Percentiles rank a stretch among this genome's conserved stretches.
phyloP scores from a whole-genome alignment of 2,329 filamentous ascomycete genomes.

The Talaromyces amestolkiae region DNA sequence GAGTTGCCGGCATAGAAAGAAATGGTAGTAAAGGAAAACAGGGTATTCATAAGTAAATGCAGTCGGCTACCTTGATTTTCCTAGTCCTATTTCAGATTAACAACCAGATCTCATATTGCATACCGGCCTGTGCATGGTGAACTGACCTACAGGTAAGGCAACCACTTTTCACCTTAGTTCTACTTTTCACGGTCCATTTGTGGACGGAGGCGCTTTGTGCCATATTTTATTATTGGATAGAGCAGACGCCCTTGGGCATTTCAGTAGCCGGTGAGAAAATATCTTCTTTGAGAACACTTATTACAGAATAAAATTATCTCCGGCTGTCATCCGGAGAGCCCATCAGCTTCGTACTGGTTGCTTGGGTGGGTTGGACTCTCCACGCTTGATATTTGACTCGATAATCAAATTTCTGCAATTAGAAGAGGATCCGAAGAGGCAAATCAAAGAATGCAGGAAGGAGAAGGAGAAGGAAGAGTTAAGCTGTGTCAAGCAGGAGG shows the following conservation, averaged over 20 bases:
- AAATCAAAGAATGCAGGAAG: background rate
- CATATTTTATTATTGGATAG: background rate
- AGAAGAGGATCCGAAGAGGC: conserved; percentile 3
- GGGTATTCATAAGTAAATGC: background rate
- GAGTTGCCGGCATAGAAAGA: background rate
- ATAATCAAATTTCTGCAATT: background rate
- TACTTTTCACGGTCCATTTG: background rate
- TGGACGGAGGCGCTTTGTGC: background rate
- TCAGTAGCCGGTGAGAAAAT: background rate
- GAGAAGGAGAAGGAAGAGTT: background rate
- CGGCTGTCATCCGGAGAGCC: background rate
- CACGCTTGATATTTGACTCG: background rate
- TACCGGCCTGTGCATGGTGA: background rate
- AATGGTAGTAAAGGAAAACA: background rate
- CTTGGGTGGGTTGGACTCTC: background rate
- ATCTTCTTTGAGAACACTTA: background rate
- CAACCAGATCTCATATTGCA: background rate
- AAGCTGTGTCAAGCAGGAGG: background rate
- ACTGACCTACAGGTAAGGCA: conserved; percentile 18
- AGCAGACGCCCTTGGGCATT: background rate
- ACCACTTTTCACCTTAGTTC: conserved; percentile 15
- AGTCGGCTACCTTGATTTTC: background rate
- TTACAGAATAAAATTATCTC: background rate
- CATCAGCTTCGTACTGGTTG: background rate
- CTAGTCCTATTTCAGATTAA: conserved; percentile 4